phyloP scores from a whole-genome alignment of 2,329 filamentous ascomycete genomes.

The Venturia asperata region DNA sequence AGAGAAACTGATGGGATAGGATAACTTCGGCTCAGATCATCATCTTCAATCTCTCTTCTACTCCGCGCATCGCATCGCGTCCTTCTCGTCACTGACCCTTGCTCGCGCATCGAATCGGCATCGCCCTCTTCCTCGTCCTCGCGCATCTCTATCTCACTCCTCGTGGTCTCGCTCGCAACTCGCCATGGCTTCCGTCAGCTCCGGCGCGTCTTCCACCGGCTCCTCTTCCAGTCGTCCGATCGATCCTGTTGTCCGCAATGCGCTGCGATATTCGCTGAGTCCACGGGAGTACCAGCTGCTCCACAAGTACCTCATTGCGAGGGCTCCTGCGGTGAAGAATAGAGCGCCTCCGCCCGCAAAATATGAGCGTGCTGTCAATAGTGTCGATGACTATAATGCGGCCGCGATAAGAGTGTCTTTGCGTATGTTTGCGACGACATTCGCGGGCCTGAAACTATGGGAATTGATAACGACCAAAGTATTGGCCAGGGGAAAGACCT shows the following conservation, averaged over 20 bases:
- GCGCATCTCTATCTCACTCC: neutral
- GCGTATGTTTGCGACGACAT: conserved; percentile 38
- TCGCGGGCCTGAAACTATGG: conserved; percentile 41
- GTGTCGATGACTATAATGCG: conserved; percentile 41
- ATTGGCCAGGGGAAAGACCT: conserved; percentile 28
- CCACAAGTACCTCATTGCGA: conserved; percentile 74
- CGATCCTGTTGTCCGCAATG: conserved; percentile 74
- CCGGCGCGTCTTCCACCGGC: conserved; percentile 6
- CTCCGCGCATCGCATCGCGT: neutral
- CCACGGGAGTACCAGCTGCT: conserved; percentile 79
- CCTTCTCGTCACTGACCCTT: neutral
- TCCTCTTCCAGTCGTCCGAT: conserved; percentile 24
- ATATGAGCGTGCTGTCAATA: conserved; percentile 45
- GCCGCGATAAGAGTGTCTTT: conserved; percentile 41
- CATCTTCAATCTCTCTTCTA: neutral
- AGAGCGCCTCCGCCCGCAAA: conserved; percentile 43
- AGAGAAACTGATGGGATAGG: neutral
- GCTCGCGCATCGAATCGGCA: neutral
- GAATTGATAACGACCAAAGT: conserved; percentile 36
- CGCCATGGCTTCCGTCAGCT: conserved; percentile 10
- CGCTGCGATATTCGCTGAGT: conserved; percentile 75
- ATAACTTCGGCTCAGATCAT: neutral
- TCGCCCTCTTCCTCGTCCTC: neutral
- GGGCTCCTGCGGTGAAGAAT: conserved; percentile 55
- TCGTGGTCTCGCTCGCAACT: neutral